phyloP scores from a whole-genome alignment of 768 basidiomycete species.

The Ramaria sp. region DNA sequence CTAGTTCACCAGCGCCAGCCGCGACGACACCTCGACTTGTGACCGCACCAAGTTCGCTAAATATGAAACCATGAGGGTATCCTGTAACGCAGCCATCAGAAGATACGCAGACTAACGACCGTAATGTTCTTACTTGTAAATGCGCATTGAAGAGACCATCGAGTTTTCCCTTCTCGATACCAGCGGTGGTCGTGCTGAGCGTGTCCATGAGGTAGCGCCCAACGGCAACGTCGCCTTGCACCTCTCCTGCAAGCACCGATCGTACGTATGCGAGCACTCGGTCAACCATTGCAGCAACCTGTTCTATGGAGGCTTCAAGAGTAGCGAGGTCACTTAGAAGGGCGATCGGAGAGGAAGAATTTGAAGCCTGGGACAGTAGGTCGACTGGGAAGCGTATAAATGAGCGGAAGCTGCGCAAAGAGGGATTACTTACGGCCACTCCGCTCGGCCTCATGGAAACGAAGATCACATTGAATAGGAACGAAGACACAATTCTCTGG shows the following conservation, averaged over 20 bases:
- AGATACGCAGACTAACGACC: background rate
- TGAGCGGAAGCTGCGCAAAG: background rate
- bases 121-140: constrained; percentile 45
- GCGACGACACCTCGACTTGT: constrained; percentile 85
- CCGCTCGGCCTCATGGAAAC: constrained; percentile 74
- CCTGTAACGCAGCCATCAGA: constrained; percentile 33
- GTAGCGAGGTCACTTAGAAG: constrained; percentile 54
- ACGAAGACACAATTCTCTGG: constrained; percentile 93
- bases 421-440: constrained; percentile 57
- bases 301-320: constrained; percentile 61
- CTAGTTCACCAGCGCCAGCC: constrained; percentile 60
- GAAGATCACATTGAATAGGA: constrained; percentile 81
- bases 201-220: constrained; percentile 90
- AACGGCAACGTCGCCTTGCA: constrained; percentile 70
- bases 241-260: constrained; percentile 67
- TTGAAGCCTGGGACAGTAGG: constrained; percentile 43
- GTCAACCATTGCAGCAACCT: constrained; percentile 71
- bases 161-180: constrained; percentile 44
- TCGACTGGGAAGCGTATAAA: constrained; percentile 46
- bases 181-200: constrained; percentile 59
- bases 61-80: constrained; percentile 91
- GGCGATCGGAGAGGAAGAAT: constrained; percentile 39
- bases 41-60: constrained; percentile 87
- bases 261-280: constrained; percentile 80
- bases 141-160: constrained; percentile 54